These are phyloP conservation scores for Aspergillus transmontanensis DNA, from an alignment of 2,329 filamentous ascomycete genomes.

Conservation along the genomic window DNA sequence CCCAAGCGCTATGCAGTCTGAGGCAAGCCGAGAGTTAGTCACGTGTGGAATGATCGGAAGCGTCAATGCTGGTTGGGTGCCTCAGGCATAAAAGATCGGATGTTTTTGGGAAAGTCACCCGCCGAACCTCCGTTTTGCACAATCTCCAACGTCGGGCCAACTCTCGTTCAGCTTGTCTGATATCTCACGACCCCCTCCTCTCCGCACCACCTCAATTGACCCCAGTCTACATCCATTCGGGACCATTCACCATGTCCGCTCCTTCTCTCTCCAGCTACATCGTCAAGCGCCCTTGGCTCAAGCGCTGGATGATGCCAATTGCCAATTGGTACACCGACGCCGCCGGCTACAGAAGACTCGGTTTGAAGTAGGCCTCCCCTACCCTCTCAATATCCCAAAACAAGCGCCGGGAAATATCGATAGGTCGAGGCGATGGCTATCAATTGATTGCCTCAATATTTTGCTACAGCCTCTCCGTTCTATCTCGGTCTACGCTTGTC, in stretches of 20 bases:
- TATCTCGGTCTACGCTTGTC: slow-evolving; percentile 14
- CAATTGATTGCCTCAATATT: neutral
- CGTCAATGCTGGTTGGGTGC: slow-evolving; percentile 4
- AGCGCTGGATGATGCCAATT: slow-evolving; percentile 75
- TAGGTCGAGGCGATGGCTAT: neutral
- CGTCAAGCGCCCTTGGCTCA: slow-evolving; percentile 82
- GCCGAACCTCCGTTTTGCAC: slow-evolving; percentile 42
- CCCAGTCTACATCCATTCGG: slow-evolving; percentile 18
- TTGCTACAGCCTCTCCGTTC: neutral
- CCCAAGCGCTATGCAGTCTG: slow-evolving; percentile 22
- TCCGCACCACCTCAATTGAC: slow-evolving; percentile 36
- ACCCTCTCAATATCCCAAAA: slow-evolving; percentile 16
- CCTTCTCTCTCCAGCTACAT: slow-evolving; percentile 75
- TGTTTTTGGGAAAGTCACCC: slow-evolving; percentile 34
- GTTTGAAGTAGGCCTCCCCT: slow-evolving; percentile 69
- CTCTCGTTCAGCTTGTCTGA: slow-evolving; percentile 38
- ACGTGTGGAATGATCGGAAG: slow-evolving; percentile 24
- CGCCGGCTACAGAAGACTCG: slow-evolving; percentile 89
- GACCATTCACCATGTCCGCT: slow-evolving; percentile 64
- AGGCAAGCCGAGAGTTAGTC: slow-evolving; percentile 23
- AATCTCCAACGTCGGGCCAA: slow-evolving; percentile 43
- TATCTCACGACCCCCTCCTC: slow-evolving; percentile 24
- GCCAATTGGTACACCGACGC: slow-evolving; percentile 88
- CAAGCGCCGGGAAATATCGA: slow-evolving; percentile 13
- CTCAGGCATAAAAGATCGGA: slow-evolving; percentile 24